These are phyloP conservation scores for Cyberlindnera japonica DNA, from an alignment of 805 yeast species.

Conservation along the genomic window DNA sequence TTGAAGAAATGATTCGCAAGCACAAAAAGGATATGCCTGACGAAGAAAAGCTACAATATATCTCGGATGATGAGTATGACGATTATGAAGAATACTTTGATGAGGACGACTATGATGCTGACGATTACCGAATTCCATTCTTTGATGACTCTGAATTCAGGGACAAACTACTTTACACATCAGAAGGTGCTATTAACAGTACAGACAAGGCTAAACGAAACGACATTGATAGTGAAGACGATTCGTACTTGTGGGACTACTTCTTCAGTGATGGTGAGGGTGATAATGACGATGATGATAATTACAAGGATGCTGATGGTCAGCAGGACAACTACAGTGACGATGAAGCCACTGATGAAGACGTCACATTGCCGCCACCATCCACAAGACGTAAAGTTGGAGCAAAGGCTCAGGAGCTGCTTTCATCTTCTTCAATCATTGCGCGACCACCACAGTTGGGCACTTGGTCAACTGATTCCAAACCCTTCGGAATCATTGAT, in stretches of 20 bases:
- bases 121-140: constrained; percentile 44
- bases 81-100: constrained; percentile 26
- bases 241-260: constrained; percentile 70
- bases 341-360: constrained; percentile 95
- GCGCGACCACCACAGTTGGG: constrained; percentile 91
- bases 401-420: constrained; percentile 82
- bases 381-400: constrained; percentile 58
- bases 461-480: constrained; percentile 80
- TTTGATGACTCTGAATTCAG: constrained; percentile 36
- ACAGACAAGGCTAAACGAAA: constrained; percentile 3
- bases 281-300: constrained; percentile 24
- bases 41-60: constrained; percentile 34
- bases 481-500: constrained; percentile 92
- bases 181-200: constrained; percentile 15
- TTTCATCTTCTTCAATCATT: constrained; percentile 81
- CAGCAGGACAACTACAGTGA: constrained; percentile 35
- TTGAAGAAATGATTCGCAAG: constrained; percentile 35
- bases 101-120: constrained; percentile 29
- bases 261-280: constrained; percentile 49
- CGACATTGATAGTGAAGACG: constrained; percentile 42
- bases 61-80: constrained; percentile 31
- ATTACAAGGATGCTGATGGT: constrained; percentile 12
- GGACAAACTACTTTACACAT: constrained; percentile 16
- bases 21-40: constrained; percentile 41
- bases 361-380: constrained; percentile 72